A percentile compares a stretch with the other conserved stretches of the same genome.
These are phyloP conservation scores for Hypoxylon sp. DNA, from an alignment of 2,329 filamentous ascomycete genomes.

Conservation along the genomic window DNA sequence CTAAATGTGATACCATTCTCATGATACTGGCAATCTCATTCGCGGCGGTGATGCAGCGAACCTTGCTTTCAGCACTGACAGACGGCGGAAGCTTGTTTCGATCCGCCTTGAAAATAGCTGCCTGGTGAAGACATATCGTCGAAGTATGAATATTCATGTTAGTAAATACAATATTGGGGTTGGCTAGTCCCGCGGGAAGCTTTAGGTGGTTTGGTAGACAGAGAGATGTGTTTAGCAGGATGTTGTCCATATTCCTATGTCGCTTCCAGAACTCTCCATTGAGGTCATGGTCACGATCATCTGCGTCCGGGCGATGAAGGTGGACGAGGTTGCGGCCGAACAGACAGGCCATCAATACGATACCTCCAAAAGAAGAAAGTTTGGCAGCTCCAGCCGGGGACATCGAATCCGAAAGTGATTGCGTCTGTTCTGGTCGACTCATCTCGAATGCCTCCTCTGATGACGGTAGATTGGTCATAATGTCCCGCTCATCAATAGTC, in stretches of 20 bases:
- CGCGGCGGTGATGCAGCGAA: slow-evolving; percentile 91
- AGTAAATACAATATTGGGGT: slow-evolving; percentile 89
- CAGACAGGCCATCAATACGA: slow-evolving; percentile 87
- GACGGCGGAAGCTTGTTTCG: slow-evolving; percentile 83
- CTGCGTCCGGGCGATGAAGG: slow-evolving; percentile 84
- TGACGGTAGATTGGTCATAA: slow-evolving; percentile 85
- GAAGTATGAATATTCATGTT: slow-evolving; percentile 99
- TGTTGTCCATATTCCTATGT: slow-evolving; percentile 89
- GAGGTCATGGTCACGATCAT: slow-evolving; percentile 87
- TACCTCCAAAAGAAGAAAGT: slow-evolving; percentile 82
- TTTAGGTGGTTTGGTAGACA: slow-evolving; percentile 85
- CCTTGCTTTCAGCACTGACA: slow-evolving; percentile 89
- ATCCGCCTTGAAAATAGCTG: slow-evolving; percentile 96
- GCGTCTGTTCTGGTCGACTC: slow-evolving; percentile 79
- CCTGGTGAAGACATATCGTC: slow-evolving; percentile 97
- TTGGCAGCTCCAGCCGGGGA: slow-evolving; percentile 78
- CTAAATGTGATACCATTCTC: slow-evolving; percentile 92
- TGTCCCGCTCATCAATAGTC: slow-evolving; percentile 91
- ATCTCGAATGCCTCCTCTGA: slow-evolving; percentile 88
- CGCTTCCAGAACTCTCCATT: slow-evolving; percentile 97
- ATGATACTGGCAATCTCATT: slow-evolving; percentile 95
- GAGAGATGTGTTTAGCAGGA: slow-evolving; percentile 87
- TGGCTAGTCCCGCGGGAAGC: slow-evolving; percentile 78
- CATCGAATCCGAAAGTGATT: slow-evolving; percentile 77
- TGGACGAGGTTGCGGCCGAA: slow-evolving; percentile 94